A percentile compares a stretch with the other conserved stretches of the same genome.
phyloP scores from a whole-genome alignment of 2,329 filamentous ascomycete species.

The Endoconidiophora polonica region DNA sequence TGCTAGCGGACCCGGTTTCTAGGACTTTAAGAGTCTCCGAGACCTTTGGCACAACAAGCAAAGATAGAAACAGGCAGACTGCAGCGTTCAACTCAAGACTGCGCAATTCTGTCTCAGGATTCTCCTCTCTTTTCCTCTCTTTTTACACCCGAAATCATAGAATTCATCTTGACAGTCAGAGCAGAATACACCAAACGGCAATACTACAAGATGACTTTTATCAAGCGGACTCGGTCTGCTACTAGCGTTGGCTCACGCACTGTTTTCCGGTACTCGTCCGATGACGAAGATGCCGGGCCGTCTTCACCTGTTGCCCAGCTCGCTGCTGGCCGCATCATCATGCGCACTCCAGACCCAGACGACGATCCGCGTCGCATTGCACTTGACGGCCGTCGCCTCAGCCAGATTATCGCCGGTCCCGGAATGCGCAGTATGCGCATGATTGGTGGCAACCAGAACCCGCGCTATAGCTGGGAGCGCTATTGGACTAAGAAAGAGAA shows the following conservation, averaged over 20 bases:
- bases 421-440: conserved; percentile 70
- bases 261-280: conserved; percentile 10
- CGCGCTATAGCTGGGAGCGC: conserved; percentile 67
- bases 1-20: too few relatives aligned
- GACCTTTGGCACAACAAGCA: too few relatives aligned
- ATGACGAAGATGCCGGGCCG: conserved; percentile 14
- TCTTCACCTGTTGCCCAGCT: conserved; percentile 8
- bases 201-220: conserved; percentile 18
- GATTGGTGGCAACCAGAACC: conserved; percentile 79
- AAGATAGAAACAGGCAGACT: too few relatives aligned
- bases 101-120: not conserved
- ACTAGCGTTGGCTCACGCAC: conserved; percentile 17
- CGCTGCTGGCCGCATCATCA: conserved; percentile 7
- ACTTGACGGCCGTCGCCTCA: conserved; percentile 41
- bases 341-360: conserved; percentile 19
- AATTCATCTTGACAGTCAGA: not conserved
- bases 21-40: too few relatives aligned
- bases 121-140: not conserved
- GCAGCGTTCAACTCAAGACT: too few relatives aligned
- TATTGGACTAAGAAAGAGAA: conserved; percentile 68
- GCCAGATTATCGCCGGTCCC: conserved; percentile 43
- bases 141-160: too few relatives aligned
- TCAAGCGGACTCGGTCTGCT: conserved; percentile 24
- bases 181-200: not conserved
- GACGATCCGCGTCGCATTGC: conserved; percentile 30